Base-by-base conservation (phyloP, 441 rosid genomes). In the Flueggea neowawraea region DNA sequence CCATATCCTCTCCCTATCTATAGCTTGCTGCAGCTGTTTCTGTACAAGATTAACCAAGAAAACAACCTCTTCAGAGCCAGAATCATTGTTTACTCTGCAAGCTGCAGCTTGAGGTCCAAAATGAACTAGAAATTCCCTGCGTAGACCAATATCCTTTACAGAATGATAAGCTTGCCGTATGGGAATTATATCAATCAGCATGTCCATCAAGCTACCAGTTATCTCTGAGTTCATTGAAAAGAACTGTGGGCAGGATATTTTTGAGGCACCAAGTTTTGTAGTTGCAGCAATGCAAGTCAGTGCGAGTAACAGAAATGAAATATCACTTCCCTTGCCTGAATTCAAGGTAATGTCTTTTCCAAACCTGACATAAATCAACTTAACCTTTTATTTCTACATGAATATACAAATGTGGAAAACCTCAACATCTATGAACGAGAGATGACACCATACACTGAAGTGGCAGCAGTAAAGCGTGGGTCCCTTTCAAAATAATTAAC, bases 1-100 rank as follows among this genome's bases (percentile, higher is more conserved):
- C 99, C 99, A 91, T 80, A 95, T 91, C 80, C 77, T 91, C 82
- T 95, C 99, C 76, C 99, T 84, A 78, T 84, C 96, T 60, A 92
- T 80, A 69, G 99, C 97, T 66, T 50, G 86, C 60, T 84, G 95
- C 64, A 95, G 85, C 79, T 88, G 91, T 70, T 83, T 83, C 74
- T 90, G 96, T 62, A 91, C 75, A 63, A 95, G 96, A 84, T 88
- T 86, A 49, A 95, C 94, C 99, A 98, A 95, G 79, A 95, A 95
- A 68, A 79, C 69, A 65, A 88, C 91, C 81, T 90, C 98, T 74
- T 95, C 97, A 22, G 90, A 80, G 70, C 75, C 74, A 60, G 69
- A 57, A 67, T 87, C 98, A 79, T 70, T 79, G 70, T 75, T 80
- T 70, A 79, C 80, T 75, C 96, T 82, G 71, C 91, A 85, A n/a